Conservation (phyloP, 495 filamentous ascomycete genomes). For the Jackrogersella minutella region DNA sequence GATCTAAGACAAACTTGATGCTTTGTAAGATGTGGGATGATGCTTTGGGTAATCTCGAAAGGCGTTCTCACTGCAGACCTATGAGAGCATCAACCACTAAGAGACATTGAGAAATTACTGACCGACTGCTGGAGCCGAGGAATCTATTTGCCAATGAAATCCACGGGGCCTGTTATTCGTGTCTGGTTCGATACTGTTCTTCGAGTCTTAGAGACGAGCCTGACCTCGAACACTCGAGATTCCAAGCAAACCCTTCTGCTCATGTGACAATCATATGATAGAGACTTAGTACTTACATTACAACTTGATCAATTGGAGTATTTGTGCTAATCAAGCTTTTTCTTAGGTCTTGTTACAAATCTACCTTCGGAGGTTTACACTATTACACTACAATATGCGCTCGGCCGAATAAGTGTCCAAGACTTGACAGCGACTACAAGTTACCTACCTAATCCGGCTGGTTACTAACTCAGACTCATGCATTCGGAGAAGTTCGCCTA, state of each 20-base stretch:
- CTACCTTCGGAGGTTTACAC: background rate
- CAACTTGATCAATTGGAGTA: background rate
- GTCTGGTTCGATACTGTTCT: background rate
- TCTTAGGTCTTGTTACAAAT: conserved; percentile 9
- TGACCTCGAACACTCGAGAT: background rate
- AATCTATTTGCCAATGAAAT: background rate
- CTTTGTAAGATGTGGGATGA: background rate
- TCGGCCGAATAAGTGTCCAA: conserved; percentile 30
- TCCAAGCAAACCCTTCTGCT: background rate
- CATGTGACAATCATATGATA: conserved; percentile 18
- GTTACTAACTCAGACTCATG: background rate
- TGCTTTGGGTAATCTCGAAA: background rate
- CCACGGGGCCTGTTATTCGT: background rate
- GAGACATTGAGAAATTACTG: background rate
- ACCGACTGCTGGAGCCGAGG: background rate
- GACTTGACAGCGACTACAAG: background rate
- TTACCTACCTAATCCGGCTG: conserved; percentile 9
- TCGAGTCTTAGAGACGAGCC: background rate
- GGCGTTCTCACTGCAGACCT: background rate
- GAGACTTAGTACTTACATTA: background rate
- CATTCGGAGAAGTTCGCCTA: background rate
- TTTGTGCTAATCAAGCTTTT: background rate
- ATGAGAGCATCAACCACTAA: background rate
- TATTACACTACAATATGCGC: conserved; percentile 10
- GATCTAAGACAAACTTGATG: background rate